A percentile compares a stretch with the other conserved stretches of the same genome.
phyloP scores from a whole-genome alignment of 257 asterid species.

The Solanum clarkiae region DNA sequence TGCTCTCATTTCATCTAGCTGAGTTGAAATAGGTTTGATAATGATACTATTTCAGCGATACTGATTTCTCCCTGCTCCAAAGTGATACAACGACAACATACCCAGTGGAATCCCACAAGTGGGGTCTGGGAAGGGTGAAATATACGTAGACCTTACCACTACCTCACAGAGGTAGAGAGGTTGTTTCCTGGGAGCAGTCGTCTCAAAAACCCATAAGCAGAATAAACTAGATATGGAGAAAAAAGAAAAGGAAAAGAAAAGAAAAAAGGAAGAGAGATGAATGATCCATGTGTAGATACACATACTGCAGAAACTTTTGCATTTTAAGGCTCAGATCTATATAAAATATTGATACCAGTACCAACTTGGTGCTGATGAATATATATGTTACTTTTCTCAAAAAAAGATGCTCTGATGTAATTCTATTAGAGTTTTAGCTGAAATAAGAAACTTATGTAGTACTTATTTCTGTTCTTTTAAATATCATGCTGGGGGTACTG shows the following conservation, averaged over 20 bases:
- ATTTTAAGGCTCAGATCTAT: no score
- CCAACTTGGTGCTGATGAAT: background rate
- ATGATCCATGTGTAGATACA: no score
- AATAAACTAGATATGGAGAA: no score
- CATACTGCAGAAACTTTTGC: no score
- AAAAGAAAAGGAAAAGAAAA: no score
- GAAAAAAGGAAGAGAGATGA: no score
- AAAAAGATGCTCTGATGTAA: background rate
- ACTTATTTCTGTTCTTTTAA: background rate
- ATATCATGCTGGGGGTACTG: background rate
- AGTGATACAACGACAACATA: background rate
- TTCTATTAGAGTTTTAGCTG: background rate
- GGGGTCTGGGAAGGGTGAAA: no score
- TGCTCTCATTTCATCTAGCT: background rate
- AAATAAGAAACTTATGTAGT: background rate
- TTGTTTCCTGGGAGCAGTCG: no score
- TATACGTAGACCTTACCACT: no score
- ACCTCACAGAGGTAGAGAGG: no score
- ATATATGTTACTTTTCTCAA: background rate
- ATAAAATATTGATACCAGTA: background rate
- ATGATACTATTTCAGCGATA: background rate
- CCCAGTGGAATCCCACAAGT: no score
- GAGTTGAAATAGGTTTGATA: background rate
- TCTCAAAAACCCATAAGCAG: no score
- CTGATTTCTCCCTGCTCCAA: background rate